A percentile compares a stretch with the other conserved stretches of the same genome.
These are phyloP conservation scores for Cyclotella choctawhatcheeana DNA, from an alignment of 108 stramenopile species.

Conservation along the genomic window DNA sequence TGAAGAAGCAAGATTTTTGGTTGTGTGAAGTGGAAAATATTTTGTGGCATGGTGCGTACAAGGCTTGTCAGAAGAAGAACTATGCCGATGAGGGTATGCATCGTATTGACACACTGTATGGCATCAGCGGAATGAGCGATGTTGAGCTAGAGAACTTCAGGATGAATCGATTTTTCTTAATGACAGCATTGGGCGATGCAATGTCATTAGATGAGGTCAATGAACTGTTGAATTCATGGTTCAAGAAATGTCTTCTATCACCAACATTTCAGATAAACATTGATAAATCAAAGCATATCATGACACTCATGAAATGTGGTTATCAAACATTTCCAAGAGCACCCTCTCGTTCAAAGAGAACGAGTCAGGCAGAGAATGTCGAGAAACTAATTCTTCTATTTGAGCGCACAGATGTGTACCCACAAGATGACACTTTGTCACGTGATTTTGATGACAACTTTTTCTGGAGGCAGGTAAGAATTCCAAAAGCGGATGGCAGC, in stretches of 20 bases:
- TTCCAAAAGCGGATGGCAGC: background rate
- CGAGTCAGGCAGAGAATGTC: background rate
- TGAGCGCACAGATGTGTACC: background rate
- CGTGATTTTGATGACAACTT: background rate
- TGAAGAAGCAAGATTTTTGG: constrained; percentile 6
- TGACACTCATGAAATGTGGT: background rate
- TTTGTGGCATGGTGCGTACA: background rate
- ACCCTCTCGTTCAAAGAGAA: no score
- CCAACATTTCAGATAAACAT: background rate
- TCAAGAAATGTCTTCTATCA: background rate
- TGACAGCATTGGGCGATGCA: background rate
- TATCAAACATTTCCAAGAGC: background rate
- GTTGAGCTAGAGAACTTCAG: background rate
- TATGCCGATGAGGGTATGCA: background rate
- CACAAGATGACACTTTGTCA: background rate
- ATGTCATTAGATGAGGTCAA: constrained; percentile 1
- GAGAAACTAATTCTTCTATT: background rate
- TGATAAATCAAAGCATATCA: constrained; percentile 1
- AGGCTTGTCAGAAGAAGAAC: background rate
- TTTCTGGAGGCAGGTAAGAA: background rate
- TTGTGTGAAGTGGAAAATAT: background rate
- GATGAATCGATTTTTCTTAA: background rate
- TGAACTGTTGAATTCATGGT: background rate
- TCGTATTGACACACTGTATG: background rate
- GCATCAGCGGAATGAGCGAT: background rate